Base-by-base conservation (phyloP, 805 yeast species). In the Nakazawaea peltata region DNA sequence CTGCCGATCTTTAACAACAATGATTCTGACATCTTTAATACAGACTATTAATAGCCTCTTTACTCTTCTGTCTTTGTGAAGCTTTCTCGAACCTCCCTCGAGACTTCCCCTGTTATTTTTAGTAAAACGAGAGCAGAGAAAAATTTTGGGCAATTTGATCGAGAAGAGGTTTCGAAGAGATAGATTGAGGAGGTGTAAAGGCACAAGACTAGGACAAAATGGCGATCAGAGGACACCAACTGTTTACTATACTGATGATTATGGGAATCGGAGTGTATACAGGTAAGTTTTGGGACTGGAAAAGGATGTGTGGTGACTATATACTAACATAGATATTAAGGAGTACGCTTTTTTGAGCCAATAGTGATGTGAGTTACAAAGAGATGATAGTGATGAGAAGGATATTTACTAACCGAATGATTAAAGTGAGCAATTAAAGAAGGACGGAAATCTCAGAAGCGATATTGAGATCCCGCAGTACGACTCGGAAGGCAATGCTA, bases 291-390 rank as follows among this genome's bases (percentile, higher is more conserved):
- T 18, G 19, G 8, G 5, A 9, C 4, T n/a, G n/a, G n/a, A 23
- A 16, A n/a, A 14, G 3, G 16, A 9, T 10, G 13, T 17, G 1
- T 16, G 28, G 10, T 5, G 17, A 14, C 19, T 14, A 18, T 13
- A 19, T 22, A 32, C 23, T 15, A 24, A 29, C n/a, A n/a, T n/a
- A 7, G 10, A 4, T 13, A 5, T 9, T 10, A 19, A 56, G 84
- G 83, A 3, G 56, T 74, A 37, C 73, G 69, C 49, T 82, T 82
- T 56, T 82, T 84, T 63, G 78, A 78, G 45, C 94, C 94, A 2
- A 53, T 82, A 13, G 69, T 82, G 3, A 68, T 81, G 77, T 71
- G 62, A 48, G 79, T 69, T 32, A 12, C n/a, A 30, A 12, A n/a
- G 19, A 26, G 11, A 10, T 5, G 7, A 10, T 22, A 22, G 8